phyloP scores from a whole-genome alignment of 2,329 filamentous ascomycete species.

The Talaromyces sp. region DNA sequence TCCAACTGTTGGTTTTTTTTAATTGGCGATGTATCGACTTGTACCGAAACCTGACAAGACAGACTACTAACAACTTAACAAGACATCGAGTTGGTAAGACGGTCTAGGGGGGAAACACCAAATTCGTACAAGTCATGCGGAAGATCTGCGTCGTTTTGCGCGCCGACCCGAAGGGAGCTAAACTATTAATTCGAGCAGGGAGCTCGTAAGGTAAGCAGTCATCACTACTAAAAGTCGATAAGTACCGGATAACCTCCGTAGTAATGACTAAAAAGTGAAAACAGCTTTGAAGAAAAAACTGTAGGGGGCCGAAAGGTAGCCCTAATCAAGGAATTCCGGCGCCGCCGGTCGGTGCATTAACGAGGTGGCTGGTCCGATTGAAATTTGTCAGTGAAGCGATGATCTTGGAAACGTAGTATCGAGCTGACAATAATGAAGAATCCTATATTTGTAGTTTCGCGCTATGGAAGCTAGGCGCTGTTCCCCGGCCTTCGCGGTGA shows the following conservation, averaged over 20 bases:
- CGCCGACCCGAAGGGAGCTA: background rate
- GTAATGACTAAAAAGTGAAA: background rate
- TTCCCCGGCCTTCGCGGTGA: background rate
- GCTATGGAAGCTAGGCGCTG: background rate
- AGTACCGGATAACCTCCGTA: background rate
- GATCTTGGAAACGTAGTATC: too few relatives aligned
- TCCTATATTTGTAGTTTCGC: background rate
- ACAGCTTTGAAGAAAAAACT: background rate
- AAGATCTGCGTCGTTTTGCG: background rate
- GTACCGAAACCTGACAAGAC: background rate
- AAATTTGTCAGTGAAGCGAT: background rate
- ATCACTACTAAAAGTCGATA: background rate
- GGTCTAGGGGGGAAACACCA: background rate
- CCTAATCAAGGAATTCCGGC: background rate
- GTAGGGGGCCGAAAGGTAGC: background rate
- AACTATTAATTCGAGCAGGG: too few relatives aligned
- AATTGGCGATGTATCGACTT: background rate
- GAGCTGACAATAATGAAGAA: too few relatives aligned
- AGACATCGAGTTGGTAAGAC: background rate
- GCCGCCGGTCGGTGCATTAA: background rate
- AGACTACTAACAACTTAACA: background rate
- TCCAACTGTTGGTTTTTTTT: background rate
- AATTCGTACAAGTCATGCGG: background rate
- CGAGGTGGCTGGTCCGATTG: background rate
- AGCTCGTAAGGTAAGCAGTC: background rate